Conservation (phyloP, 331 rosid species). For the Pyrus hybrid region DNA sequence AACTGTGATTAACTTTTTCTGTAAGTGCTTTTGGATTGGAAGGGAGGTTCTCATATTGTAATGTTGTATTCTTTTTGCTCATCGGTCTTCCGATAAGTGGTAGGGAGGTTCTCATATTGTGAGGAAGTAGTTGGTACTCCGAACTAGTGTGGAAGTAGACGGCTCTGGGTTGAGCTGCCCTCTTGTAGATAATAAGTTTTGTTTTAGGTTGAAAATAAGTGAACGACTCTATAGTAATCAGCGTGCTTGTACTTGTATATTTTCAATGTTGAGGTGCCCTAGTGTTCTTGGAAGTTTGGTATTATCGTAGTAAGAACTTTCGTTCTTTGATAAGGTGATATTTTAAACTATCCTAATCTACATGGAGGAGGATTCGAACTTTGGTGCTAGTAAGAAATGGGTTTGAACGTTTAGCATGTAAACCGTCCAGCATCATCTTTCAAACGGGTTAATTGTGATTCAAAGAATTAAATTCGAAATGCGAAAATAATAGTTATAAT, state of each 20-base stretch:
- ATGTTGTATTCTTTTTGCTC: conserved; percentile 11
- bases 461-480: neutral
- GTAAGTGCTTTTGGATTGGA: conserved; percentile 13
- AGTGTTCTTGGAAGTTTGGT: neutral
- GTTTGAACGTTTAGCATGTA: too few relatives aligned
- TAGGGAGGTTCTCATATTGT: conserved; percentile 1
- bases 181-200: conserved; percentile 56
- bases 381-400: too few relatives aligned
- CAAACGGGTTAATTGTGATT: neutral
- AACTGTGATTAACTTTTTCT: conserved; percentile 12
- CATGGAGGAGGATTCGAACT: too few relatives aligned
- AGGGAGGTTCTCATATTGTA: neutral
- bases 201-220: conserved; percentile 29
- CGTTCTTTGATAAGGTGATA: neutral
- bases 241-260: neutral
- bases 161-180: conserved; percentile 22
- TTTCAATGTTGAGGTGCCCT: neutral
- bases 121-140: conserved; percentile 1
- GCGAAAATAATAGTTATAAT: neutral
- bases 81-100: conserved; percentile 7
- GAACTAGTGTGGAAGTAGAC: neutral
- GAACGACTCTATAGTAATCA: neutral
- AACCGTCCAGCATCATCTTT: neutral
- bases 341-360: neutral
- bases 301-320: conserved; percentile 4